Base-by-base conservation (phyloP, 139 green algal species). In the Auxenochlorella protothecoides region DNA sequence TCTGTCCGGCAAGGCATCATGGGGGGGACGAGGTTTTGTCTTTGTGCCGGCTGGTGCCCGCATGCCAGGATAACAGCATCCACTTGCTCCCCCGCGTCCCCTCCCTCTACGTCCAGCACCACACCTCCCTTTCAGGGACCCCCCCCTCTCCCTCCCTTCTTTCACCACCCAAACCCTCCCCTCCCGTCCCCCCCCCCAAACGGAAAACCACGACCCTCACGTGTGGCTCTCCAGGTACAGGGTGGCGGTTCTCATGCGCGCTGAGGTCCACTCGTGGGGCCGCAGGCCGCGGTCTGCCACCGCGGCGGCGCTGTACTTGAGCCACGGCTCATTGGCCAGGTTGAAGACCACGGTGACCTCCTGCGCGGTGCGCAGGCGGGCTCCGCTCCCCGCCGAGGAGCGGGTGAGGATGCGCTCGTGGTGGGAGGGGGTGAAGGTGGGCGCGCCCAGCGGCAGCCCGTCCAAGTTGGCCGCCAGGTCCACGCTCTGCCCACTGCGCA, bases 321-420 rank as follows among this genome's bases (percentile, higher is more conserved):
- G 81, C 87, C 92, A 97, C 0, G 91, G 89, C 85, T 97, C 92
- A 72, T 96, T 96, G 73, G 82, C 92, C 72, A 99, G 81, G 84
- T 96, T 98, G 86, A 95, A 99, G 80, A 95, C 79, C 66, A 98
- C 81, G 0, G 87, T 94, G 63, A 97, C 86, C 82, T 98, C 87
- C 76, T 86, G 72, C 66, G 63, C 11, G 51, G 44, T 62, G 52
- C 5, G 10, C 55, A 67, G 52, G 4, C 4, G n/a, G 3, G 16
- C 55, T 11, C 65, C 6, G 2, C 53, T 69, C 51, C 65, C 72
- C 13, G 79, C 76, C 15, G 79, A 74, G 63, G 77, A 74, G 63
- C 92, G 87, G 3, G 92, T 97, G 72, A 77, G 83, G 55, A 95
- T 87, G 52, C 86, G 78, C 72, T 96, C 89, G 44, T 72, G 60